Base-by-base conservation (phyloP, 805 yeast species). In the Starmerella floricola region DNA sequence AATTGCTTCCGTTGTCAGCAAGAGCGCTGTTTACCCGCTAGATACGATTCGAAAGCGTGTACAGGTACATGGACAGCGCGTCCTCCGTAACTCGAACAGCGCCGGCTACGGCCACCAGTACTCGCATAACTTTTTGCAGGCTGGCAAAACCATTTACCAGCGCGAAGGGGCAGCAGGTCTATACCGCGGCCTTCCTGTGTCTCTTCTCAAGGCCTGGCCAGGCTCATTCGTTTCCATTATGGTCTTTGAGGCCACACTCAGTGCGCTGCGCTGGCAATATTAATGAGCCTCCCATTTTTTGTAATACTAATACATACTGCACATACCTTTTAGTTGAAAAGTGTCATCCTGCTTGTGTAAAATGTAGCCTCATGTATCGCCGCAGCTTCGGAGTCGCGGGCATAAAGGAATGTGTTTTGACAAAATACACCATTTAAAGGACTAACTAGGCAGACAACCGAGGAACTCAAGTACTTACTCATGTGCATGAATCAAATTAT, bases 181-280 rank as follows among this genome's bases (percentile, higher is more conserved):
- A 11, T 86, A 86, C 60, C 73, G 76, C 40, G 95, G 95, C 0
- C 70, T 78, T 44, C 62, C 73, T 1, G 74, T 85, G 1, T 78
- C 93, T 5, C 49, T 86, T 3, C 43, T 79, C 38, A 86, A 86
- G 57, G 73, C 83, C 12, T 91, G 88, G 0, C 96, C 96, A 4
- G 48, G 63, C 11, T 61, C 68, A 34, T 83, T 84, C 1, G 59
- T 80, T 4, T 72, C 85, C 1, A 64, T 81, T 42, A 76, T 74
- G 64, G 64, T 74, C n/a, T 81, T 76, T 56, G 87, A 79, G 47
- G 50, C 53, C 8, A 49, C 61, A 4, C 48, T 62, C 11, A 42
- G 36, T 2, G 34, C 50, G 6, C 41, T 61, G 31, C 42, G 53
- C 42, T n/a, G 28, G 26, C 3, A 8, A 11, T 11, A 6, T 30